A percentile compares a stretch with the other conserved stretches of the same genome.
Conservation (phyloP, 371 early-diverging fungal species). For the Mucor irregularis region DNA sequence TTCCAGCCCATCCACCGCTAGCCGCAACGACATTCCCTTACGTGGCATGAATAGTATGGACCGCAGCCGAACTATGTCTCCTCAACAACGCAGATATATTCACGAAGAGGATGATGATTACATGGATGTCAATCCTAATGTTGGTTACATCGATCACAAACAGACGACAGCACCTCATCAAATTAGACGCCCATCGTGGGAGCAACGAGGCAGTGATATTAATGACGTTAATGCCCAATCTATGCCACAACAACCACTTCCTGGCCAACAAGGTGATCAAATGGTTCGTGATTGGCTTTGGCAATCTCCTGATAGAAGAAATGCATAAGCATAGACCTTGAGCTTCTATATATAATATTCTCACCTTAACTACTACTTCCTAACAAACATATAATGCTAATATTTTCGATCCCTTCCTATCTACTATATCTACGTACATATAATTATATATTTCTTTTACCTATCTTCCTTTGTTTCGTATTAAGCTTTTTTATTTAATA, state of each 20-base stretch:
- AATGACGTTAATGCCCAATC: neutral
- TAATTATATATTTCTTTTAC: too few relatives aligned
- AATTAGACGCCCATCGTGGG: conserved; percentile 24
- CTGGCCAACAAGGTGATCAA: conserved; percentile 4
- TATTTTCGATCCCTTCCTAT: too few relatives aligned
- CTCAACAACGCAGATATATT: neutral
- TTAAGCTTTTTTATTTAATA: too few relatives aligned
- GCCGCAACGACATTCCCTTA: conserved; percentile 9
- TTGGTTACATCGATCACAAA: neutral
- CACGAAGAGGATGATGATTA: conserved; percentile 10
- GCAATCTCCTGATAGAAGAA: conserved; percentile 32
- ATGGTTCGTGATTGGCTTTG: conserved; percentile 25
- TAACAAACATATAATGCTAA: too few relatives aligned
- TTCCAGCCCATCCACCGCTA: neutral
- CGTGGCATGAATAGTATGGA: conserved; percentile 6
- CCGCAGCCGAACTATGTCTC: neutral
- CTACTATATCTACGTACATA: too few relatives aligned
- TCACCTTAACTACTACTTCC: neutral
- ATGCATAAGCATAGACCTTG: neutral
- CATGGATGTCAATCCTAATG: neutral
- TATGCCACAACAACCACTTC: neutral
- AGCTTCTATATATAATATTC: neutral
- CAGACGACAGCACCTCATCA: conserved; percentile 12
- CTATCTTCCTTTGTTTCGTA: too few relatives aligned
- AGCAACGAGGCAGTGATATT: conserved; percentile 4